Evolutionary conservation across 1,284 basidiomycete genomes (phyloP).

Genomic region (Termitomyces sp.): DNA sequence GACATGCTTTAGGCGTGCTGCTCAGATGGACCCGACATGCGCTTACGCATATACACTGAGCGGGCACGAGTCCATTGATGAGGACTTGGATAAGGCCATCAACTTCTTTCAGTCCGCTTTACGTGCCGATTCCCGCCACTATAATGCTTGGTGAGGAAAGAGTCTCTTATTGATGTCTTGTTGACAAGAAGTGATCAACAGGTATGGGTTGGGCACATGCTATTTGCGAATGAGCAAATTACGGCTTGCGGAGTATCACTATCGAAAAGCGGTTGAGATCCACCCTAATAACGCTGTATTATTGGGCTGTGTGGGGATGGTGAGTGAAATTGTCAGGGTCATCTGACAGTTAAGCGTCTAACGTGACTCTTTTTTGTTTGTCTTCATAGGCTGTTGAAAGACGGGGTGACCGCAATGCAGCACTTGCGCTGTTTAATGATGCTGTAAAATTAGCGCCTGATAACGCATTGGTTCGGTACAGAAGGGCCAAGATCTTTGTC

Average conservation of each 20-base stretch:
- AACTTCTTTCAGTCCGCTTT: constrained; percentile 87
- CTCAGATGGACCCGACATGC: constrained; percentile 77
- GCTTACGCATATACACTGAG: constrained; percentile 92
- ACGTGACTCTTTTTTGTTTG: constrained; percentile 21
- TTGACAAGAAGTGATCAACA: constrained; percentile 33
- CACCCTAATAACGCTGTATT: constrained; percentile 89
- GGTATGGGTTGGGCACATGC: constrained; percentile 95
- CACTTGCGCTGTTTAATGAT: constrained; percentile 73
- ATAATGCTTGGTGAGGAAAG: constrained; percentile 83
- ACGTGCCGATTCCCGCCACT: constrained; percentile 83
- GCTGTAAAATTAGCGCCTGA: constrained; percentile 74
- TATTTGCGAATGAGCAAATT: constrained; percentile 90
- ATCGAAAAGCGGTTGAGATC: constrained; percentile 83
- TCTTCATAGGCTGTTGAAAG: constrained; percentile 74
- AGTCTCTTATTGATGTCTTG: constrained; percentile 12
- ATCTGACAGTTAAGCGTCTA: constrained; percentile 17
- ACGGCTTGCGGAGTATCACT: constrained; percentile 90
- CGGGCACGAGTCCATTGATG: constrained; percentile 92
- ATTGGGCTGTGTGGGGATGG: constrained; percentile 87
- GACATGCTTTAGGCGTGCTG: constrained; percentile 86
- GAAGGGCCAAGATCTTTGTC: constrained; percentile 84
- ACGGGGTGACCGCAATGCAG: constrained; percentile 66
- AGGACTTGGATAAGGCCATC: constrained; percentile 86
- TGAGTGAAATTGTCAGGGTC: constrained; percentile 43
- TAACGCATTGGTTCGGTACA: constrained; percentile 87